Evolutionary conservation across 2,329 filamentous ascomycete genomes (phyloP), one percentile per base, ranked within the genome.

Genomic region (Teratosphaeria pseudoeucalypti): DNA sequence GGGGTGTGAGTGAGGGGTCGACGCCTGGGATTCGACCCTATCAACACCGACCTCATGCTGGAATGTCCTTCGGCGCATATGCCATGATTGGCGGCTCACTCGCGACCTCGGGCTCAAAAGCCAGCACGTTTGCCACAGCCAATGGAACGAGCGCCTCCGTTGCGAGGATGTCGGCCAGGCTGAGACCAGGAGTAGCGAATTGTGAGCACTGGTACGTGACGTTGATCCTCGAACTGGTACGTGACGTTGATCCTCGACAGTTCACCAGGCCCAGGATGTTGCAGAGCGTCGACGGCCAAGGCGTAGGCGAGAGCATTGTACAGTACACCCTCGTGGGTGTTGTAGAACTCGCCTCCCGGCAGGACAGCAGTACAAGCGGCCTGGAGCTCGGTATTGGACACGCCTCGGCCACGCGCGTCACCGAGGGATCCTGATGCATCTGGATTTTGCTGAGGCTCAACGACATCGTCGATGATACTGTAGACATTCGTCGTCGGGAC

Each of bases 401-500:
- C 78, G 3, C 77, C 80, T 3, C 81, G 75, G 11, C 66, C 67
- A 5, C 74, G 73, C 0, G 66, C 68, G 55, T 80, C 76, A 34
- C 69, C 59, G 3, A 79, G 65, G 58, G 69, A 74, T 0, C 75
- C 79, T 0, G 80, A 82, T 0, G 80, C 81, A 5, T 68, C 66
- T 0, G 69, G 70, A 11, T 78, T 80, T 52, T 66, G 63, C 68
- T 80, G 76, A 1, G 79, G 81, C 67, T 81, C 67, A 2, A 82
- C 78, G 57, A 83, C 73, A 63, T 82, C 76, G 62, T 83, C 80
- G 61, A 75, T 69, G 57, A 75, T 68, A 19, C 71, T 78, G 70
- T 80, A 83, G 56, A 83, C 71, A 0, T 76, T 80, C 0, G 81
- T 83, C 0, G 80, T 82, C 2, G 80, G 79, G 0, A 83, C 79